Evolutionary conservation across 768 basidiomycete species (phyloP).

Genomic region (Paxillus rubicundulus): DNA sequence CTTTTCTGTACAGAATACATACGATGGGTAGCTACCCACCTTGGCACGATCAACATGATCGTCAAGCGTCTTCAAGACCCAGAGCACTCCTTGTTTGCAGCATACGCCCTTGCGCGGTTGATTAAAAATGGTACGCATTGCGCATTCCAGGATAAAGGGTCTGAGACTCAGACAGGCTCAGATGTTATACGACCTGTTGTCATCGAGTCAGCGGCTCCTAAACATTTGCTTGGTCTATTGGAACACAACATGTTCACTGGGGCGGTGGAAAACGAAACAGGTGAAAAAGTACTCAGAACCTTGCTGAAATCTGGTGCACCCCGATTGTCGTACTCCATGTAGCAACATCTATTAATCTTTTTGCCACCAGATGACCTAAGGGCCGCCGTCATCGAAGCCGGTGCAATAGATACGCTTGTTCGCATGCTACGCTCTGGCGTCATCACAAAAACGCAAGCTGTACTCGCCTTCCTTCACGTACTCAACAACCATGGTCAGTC

Average conservation of each 20-base stretch:
- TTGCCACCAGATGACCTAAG: slow-evolving; percentile 2
- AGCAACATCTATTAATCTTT: not conserved
- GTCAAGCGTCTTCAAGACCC: not conserved
- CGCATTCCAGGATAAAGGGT: not conserved
- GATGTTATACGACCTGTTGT: not conserved
- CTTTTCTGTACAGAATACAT: not conserved
- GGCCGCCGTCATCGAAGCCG: not conserved
- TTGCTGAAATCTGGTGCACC: not conserved
- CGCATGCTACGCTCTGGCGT: not conserved
- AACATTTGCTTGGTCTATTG: not conserved
- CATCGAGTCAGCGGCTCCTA: not conserved
- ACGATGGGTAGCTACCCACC: not conserved
- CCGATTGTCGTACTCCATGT: not conserved
- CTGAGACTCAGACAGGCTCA: not conserved
- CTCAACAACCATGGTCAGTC: slow-evolving; percentile 1
- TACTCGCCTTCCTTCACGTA: slow-evolving; percentile 2
- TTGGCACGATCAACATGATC: not conserved
- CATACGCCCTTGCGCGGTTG: slow-evolving; percentile 1
- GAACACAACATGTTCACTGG: not conserved
- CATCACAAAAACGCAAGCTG: not conserved
- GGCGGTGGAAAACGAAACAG: slow-evolving; percentile 3
- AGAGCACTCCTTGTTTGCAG: not conserved
- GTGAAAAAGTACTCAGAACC: not conserved
- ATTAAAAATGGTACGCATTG: not conserved
- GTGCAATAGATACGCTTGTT: not conserved